Percentiles rank a stretch among this genome's conserved stretches.
Conservation (phyloP, 495 filamentous ascomycete species). For the Aspergillus diversus region DNA sequence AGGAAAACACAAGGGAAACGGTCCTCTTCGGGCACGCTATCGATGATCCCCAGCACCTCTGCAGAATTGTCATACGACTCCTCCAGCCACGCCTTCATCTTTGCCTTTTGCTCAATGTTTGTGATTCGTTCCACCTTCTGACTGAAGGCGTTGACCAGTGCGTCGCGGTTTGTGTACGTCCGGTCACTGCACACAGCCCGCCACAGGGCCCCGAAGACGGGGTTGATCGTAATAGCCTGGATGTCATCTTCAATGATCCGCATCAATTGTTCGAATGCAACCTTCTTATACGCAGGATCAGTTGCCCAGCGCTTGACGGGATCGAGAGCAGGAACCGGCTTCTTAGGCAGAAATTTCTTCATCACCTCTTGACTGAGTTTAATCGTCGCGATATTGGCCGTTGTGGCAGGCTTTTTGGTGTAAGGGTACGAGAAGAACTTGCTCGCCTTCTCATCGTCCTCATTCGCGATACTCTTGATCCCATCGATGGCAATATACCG, state of each 20-base stretch:
- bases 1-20: constrained; percentile 56
- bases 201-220: constrained; percentile 52
- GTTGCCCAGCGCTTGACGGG: constrained; percentile 41
- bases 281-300: constrained; percentile 37
- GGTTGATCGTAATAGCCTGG: constrained; percentile 45
- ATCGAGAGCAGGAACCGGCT: constrained; percentile 32
- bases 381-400: not conserved
- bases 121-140: constrained; percentile 33
- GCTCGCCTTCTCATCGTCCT: constrained; percentile 2
- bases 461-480: constrained; percentile 14
- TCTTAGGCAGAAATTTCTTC: constrained; percentile 19
- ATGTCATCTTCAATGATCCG: constrained; percentile 45
- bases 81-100: constrained; percentile 48
- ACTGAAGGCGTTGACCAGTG: constrained; percentile 41
- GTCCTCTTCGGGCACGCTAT: constrained; percentile 41
- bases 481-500: constrained; percentile 11
- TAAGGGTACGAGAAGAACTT: constrained; percentile 15
- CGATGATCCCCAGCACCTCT: constrained; percentile 46
- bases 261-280: constrained; percentile 36
- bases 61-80: constrained; percentile 49
- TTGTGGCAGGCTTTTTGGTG: not conserved
- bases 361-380: constrained; percentile 22
- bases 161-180: constrained; percentile 38
- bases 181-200: constrained; percentile 50
- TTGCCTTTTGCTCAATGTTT: constrained; percentile 31